These are phyloP conservation scores for Penicillium antarcticum DNA, from an alignment of 495 filamentous ascomycete species.

Conservation along the genomic window DNA sequence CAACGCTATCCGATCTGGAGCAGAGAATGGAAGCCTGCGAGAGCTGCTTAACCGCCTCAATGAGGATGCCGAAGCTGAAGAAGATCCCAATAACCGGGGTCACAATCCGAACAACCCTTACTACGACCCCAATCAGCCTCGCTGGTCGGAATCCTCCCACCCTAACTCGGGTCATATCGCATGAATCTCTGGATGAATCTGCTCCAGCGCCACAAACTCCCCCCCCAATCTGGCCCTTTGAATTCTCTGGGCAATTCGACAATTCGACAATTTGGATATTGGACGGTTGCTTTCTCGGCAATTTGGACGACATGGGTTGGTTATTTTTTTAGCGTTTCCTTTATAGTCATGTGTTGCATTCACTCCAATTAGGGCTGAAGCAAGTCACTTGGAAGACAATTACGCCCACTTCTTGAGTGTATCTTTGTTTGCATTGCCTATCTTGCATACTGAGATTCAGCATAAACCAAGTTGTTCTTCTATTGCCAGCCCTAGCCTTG, in stretches of 20 bases:
- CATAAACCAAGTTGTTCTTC: neutral
- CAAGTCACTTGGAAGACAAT: neutral
- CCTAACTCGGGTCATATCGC: neutral
- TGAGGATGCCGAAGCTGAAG: neutral
- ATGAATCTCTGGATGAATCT: neutral
- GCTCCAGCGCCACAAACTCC: neutral
- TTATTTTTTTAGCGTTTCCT: neutral
- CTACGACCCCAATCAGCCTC: neutral
- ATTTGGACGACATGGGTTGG: neutral
- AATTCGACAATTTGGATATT: too few relatives aligned
- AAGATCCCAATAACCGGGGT: too few relatives aligned
- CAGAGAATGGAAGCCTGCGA: neutral
- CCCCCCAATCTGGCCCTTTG: neutral
- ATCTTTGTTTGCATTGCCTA: neutral
- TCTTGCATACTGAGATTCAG: neutral
- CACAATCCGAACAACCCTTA: neutral
- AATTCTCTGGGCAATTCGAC: neutral
- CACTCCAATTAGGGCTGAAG: neutral
- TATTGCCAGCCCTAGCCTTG: constrained; percentile 4
- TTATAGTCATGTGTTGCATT: neutral
- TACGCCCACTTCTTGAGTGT: neutral
- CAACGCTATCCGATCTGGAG: constrained; percentile 22
- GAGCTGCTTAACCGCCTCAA: neutral
- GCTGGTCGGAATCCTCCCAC: neutral
- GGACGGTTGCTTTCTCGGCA: neutral